phyloP scores from a whole-genome alignment of 2,329 filamentous ascomycete genomes.

The Trichoderma brevicompactum region DNA sequence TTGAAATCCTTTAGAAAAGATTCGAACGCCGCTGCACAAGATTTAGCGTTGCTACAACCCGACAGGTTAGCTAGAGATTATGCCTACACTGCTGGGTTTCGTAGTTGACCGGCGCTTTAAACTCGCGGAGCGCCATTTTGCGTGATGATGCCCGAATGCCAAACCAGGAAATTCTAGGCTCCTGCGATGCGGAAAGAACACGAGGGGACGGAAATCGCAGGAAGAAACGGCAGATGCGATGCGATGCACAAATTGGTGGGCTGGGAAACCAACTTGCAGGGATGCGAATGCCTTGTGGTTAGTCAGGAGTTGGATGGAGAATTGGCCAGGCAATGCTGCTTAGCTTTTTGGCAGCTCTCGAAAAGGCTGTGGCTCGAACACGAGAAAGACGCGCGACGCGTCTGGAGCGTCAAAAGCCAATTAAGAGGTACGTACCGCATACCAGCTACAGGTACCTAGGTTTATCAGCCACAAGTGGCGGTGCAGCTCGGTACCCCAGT shows the following conservation, averaged over 20 bases:
- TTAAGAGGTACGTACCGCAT: constrained; percentile 22
- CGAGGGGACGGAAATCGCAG: neutral
- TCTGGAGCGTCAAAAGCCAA: constrained; percentile 10
- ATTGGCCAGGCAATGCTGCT: neutral
- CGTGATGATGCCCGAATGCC: constrained; percentile 33
- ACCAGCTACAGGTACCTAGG: neutral
- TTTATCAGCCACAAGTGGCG: constrained; percentile 26
- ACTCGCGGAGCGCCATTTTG: constrained; percentile 83
- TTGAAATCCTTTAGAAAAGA: constrained; percentile 90
- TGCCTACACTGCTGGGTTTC: constrained; percentile 77
- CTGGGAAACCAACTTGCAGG: constrained; percentile 38
- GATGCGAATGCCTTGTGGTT: constrained; percentile 27
- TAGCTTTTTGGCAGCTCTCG: constrained; percentile 9
- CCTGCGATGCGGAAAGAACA: constrained; percentile 28
- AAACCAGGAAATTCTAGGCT: constrained; percentile 28
- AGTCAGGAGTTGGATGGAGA: constrained; percentile 10
- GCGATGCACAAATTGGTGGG: constrained; percentile 41
- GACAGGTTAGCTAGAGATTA: neutral
- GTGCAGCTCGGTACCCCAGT: neutral
- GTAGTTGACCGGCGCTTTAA: constrained; percentile 82
- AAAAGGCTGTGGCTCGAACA: constrained; percentile 33
- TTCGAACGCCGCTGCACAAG: constrained; percentile 72
- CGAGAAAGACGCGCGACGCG: constrained; percentile 44
- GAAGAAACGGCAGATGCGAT: constrained; percentile 18
- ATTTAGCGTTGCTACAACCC: constrained; percentile 6